phyloP scores from a whole-genome alignment of 129 eudicot species.

The Ambrosia artemisiifolia region DNA sequence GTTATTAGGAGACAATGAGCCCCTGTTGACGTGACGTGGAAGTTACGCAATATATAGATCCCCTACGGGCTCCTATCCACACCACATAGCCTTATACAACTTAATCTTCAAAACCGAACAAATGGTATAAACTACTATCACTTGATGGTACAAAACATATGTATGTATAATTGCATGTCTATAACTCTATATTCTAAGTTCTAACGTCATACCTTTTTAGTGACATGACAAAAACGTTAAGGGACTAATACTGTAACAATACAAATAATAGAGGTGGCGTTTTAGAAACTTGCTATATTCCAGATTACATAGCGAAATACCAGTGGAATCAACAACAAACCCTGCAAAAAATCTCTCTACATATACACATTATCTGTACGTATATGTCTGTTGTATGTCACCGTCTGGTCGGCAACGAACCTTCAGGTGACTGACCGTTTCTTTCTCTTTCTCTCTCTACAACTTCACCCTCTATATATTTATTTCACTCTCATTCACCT shows the following conservation, averaged over 20 bases:
- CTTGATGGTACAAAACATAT: not conserved
- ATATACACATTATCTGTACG: conserved; percentile 3
- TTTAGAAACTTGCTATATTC: not conserved
- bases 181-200: too few relatives aligned
- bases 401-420: conserved; percentile 58
- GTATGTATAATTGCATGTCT: too few relatives aligned
- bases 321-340: not conserved
- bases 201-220: not conserved
- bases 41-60: too few relatives aligned
- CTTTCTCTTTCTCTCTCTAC: conserved; percentile 23
- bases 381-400: conserved; percentile 35
- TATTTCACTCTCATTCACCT: conserved; percentile 19
- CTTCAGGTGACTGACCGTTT: conserved; percentile 41
- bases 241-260: not conserved
- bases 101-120: not conserved
- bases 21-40: too few relatives aligned
- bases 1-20: too few relatives aligned
- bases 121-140: not conserved
- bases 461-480: not conserved
- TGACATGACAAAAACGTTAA: not conserved
- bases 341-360: not conserved
- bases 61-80: too few relatives aligned
- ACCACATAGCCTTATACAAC: too few relatives aligned
- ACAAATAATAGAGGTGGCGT: not conserved
- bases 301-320: not conserved